Conservation (phyloP, 2,329 filamentous ascomycete genomes). For the Calonectria pauciramosa region DNA sequence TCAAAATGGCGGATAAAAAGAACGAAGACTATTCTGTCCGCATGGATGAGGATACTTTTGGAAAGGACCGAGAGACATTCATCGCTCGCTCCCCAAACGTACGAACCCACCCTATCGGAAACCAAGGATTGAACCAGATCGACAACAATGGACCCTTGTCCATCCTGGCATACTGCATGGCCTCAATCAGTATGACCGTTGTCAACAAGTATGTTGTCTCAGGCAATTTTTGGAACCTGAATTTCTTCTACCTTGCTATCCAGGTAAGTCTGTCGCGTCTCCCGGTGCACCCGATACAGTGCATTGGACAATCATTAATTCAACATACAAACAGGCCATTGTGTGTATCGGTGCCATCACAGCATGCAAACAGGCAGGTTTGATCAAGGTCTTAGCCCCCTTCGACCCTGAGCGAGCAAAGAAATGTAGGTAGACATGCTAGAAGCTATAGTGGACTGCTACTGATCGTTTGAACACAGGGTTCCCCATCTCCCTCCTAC, state of each 20-base stretch:
- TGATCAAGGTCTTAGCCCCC: conserved; percentile 85
- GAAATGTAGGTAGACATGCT: conserved; percentile 77
- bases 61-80: conserved; percentile 68
- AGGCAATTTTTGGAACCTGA: conserved; percentile 91
- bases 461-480: conserved; percentile 64
- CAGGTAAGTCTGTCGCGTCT: conserved; percentile 74
- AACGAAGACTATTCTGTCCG: conserved; percentile 84
- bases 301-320: conserved; percentile 14
- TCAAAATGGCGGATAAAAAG: conserved; percentile 86
- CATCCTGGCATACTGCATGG: conserved; percentile 90
- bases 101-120: conserved; percentile 34
- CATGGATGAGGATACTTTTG: conserved; percentile 71
- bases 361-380: conserved; percentile 81
- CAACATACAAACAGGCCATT: conserved; percentile 72
- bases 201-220: conserved; percentile 99
- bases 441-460: background rate
- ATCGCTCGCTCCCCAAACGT: conserved; percentile 48
- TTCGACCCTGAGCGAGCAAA: conserved; percentile 92
- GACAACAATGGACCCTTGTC: conserved; percentile 85
- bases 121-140: conserved; percentile 55
- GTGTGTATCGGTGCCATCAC: conserved; percentile 91
- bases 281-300: background rate
- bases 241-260: conserved; percentile 92
- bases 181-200: conserved; percentile 99
- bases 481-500: conserved; percentile 95